These are phyloP conservation scores for Fusarium drepaniforme DNA, from an alignment of 2,329 filamentous ascomycete genomes.

Conservation along the genomic window DNA sequence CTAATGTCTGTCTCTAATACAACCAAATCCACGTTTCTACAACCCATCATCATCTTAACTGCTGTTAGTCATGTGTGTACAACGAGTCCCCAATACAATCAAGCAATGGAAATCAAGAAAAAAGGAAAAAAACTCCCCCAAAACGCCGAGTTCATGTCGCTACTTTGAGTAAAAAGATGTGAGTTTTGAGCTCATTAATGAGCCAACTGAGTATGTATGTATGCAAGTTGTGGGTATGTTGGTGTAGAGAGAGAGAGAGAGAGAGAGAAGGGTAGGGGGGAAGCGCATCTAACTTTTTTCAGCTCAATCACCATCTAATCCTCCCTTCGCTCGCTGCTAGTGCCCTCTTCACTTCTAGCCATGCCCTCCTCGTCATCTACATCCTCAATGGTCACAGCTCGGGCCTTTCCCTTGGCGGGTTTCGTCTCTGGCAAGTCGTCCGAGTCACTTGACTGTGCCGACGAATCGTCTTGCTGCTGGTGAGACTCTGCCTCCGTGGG, in stretches of 20 bases:
- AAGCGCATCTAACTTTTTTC: not conserved
- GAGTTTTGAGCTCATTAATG: not conserved
- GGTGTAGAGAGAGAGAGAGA: too few relatives aligned
- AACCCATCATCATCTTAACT: not conserved
- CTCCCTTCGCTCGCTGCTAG: constrained; percentile 9
- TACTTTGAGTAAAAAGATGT: constrained; percentile 8
- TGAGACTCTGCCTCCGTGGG: constrained; percentile 7
- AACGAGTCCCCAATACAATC: not conserved
- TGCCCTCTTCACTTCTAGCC: not conserved
- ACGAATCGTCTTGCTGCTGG: constrained; percentile 13
- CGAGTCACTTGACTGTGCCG: constrained; percentile 26
- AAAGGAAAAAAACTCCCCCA: not conserved
- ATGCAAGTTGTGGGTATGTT: not conserved
- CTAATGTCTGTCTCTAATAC: not conserved
- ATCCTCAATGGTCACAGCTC: constrained; percentile 56
- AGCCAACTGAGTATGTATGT: constrained; percentile 1
- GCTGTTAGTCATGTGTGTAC: not conserved
- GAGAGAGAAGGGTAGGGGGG: not conserved
- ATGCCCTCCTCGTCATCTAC: constrained; percentile 33
- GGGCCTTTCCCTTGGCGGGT: constrained; percentile 57
- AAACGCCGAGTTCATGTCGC: constrained; percentile 16
- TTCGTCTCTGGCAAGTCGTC: constrained; percentile 26
- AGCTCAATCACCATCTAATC: constrained; percentile 11
- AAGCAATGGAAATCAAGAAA: not conserved
- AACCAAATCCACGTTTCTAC: not conserved